Evolutionary conservation across 2,329 filamentous ascomycete species (phyloP), one percentile per base, ranked within the genome.

Genomic region (Arthroderma sp.): DNA sequence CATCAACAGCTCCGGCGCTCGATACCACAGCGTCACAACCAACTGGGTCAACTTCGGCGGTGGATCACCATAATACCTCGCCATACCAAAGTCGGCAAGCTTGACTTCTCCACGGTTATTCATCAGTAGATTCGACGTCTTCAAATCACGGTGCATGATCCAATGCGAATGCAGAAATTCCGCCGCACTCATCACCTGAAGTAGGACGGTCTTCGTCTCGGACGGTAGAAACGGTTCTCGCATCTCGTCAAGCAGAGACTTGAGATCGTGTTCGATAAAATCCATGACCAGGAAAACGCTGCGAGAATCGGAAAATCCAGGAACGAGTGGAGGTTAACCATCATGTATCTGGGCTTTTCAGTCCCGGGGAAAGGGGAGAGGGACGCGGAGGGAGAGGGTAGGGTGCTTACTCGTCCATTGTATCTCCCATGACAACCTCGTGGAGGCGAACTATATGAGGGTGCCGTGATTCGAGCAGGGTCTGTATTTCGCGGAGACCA

Each of bases 51-150:
- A 79, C 61, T 87, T 86, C 1, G 84, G 80, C 0, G 84, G 78
- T 2, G 91, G 90, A 64, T 88, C 83, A 54, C 87, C 87, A 57
- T 87, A 87, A 73, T 93, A 93, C 28, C 93, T 82, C 2, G 93
- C 91, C 89, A 98, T 96, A 70, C 93, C 93, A 68, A 98, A 98
- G 73, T 98, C 93, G 60, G 93, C 93, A 62, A 98, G 85, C 73
- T 96, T 96, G 71, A 98, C 85, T 70, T 87, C 85, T 49, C 93
- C 93, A 49, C 90, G 87, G 76, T 97, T 97, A 76, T 89, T 94
- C 74, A 98, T 86, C 51, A 98, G 83, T 51, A 98, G 83, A 67
- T 95, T 95, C 53, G 87, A 91, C 2, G 90, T 94, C 73, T 95
- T 95, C 66, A 95, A 82, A 73, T 96, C 91, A 58, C 91, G 88